Percentiles rank a stretch among this genome's conserved stretches.
Evolutionary conservation across 2,329 filamentous ascomycete genomes (phyloP).

Genomic region (Chalaropsis ovoidea): DNA sequence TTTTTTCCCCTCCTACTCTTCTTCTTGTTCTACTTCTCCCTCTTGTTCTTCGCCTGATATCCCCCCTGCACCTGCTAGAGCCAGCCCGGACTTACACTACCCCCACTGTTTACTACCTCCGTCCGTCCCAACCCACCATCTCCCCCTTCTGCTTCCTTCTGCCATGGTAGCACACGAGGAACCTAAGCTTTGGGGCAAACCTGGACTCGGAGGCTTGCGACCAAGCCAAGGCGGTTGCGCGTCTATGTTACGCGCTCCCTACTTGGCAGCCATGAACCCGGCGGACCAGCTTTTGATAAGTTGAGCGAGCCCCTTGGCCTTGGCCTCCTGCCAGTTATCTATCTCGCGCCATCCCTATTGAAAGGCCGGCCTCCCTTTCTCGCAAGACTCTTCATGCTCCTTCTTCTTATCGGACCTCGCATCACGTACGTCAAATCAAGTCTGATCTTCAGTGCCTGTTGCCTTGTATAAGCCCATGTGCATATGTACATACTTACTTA

Average conservation of each 20-base stretch:
- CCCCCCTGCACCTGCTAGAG: no score
- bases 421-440: not conserved
- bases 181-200: not conserved
- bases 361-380: not conserved
- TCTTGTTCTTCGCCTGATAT: not conserved
- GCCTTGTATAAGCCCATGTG: not conserved
- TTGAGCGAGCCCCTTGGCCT: not conserved
- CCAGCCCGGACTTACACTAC: not conserved
- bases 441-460: not conserved
- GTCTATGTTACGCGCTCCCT: conserved; percentile 8
- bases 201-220: not conserved
- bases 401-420: no score
- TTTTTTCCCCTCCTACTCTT: not conserved
- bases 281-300: not conserved
- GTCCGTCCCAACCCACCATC: not conserved
- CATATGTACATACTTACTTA: not conserved
- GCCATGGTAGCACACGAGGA: not conserved
- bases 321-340: no score
- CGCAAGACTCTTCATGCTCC: not conserved
- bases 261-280: not conserved
- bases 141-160: not conserved
- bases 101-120: no score
- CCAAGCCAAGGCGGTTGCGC: not conserved
- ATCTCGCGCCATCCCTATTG: no score
- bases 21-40: no score